phyloP scores from a whole-genome alignment of 164 flowering plant species.

The Stephania japonica region DNA sequence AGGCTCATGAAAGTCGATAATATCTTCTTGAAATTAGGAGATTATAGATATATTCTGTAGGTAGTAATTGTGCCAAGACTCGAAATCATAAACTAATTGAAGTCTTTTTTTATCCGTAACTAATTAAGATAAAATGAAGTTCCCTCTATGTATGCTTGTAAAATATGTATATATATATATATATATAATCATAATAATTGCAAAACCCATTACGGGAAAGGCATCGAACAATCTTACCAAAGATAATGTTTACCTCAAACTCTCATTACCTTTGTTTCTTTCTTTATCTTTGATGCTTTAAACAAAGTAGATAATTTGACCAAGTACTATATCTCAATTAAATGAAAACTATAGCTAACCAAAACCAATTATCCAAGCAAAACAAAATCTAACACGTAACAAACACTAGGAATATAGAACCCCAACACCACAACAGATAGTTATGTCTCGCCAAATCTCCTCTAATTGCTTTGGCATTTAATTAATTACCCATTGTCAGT shows the following conservation, averaged over 20 bases:
- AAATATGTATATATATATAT: background rate
- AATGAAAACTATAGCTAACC: no score
- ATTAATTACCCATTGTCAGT: background rate
- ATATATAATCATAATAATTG: background rate
- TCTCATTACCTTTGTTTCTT: background rate
- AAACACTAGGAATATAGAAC: background rate
- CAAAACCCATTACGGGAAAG: slow-evolving; percentile 7
- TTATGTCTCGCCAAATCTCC: background rate
- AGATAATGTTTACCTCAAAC: slow-evolving; percentile 12
- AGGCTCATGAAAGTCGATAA: no score
- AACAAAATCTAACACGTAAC: background rate
- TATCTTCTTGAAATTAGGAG: no score
- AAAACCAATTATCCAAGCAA: background rate
- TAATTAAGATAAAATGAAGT: background rate
- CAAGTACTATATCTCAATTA: background rate
- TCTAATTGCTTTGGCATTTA: background rate
- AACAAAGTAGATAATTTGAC: background rate
- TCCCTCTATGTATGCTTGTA: no score
- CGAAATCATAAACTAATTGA: no score
- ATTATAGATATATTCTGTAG: no score
- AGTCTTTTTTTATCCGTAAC: background rate
- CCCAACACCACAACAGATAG: background rate
- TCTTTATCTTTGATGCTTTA: background rate
- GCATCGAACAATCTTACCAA: slow-evolving; percentile 2
- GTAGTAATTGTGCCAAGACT: no score